Evolutionary conservation across 2,329 filamentous ascomycete species (phyloP).

Genomic region (Dactylonectria estremocensis): DNA sequence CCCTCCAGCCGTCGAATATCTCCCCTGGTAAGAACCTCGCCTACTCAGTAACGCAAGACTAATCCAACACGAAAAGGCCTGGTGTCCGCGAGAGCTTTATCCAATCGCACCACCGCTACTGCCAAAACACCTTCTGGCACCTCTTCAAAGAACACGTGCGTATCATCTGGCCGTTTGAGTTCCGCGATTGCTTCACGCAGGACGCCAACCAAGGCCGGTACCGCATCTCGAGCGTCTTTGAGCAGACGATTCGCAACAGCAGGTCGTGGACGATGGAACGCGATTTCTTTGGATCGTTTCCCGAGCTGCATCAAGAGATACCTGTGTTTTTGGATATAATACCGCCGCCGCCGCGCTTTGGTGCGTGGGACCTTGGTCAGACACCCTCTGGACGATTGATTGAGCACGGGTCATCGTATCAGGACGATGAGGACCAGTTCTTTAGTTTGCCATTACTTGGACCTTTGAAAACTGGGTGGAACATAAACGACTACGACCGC

Average conservation of each 20-base stretch:
- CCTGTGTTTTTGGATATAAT: background rate
- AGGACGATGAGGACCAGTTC: background rate
- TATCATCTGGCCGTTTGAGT: slow-evolving; percentile 10
- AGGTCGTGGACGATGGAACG: slow-evolving; percentile 14
- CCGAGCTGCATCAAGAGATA: slow-evolving; percentile 1
- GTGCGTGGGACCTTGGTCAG: background rate
- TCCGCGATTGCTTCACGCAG: slow-evolving; percentile 2
- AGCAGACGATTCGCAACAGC: background rate
- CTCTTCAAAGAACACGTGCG: slow-evolving; percentile 9
- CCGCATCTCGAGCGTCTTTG: background rate
- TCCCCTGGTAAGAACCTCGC: background rate
- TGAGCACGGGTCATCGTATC: background rate
- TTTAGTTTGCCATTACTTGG: background rate
- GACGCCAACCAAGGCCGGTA: slow-evolving; percentile 1
- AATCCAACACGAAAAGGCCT: background rate
- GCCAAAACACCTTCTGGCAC: slow-evolving; percentile 9
- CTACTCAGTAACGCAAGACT: background rate
- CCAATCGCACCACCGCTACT: slow-evolving; percentile 3
- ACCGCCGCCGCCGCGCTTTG: background rate
- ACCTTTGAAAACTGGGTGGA: background rate
- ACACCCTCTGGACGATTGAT: background rate
- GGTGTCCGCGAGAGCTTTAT: background rate
- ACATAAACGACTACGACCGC: background rate
- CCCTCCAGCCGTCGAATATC: background rate
- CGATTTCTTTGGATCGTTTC: background rate